A percentile compares a stretch with the other conserved stretches of the same genome.
Conservation (phyloP, 176 grass and related monocot genomes). For the Ensete ventricosum region DNA sequence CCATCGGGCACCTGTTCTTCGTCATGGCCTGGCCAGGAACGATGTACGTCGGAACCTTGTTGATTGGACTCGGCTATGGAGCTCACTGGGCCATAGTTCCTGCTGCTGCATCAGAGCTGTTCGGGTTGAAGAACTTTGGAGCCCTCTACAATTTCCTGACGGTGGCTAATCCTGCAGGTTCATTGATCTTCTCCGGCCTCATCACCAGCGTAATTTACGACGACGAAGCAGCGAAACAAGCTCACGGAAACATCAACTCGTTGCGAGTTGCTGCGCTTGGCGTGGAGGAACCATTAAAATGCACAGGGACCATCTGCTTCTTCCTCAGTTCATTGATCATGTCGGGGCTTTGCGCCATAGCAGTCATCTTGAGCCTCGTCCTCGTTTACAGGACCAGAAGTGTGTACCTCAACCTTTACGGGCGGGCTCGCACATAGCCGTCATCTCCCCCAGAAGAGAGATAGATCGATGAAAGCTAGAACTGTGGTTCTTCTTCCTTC, state of each 20-base stretch:
- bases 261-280: background rate
- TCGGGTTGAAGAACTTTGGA: slow-evolving; percentile 6
- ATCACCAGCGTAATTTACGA: background rate
- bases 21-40: slow-evolving; percentile 4
- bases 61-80: background rate
- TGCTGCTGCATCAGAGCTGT: background rate
- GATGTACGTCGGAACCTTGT: background rate
- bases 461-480: too few relatives aligned
- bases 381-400: background rate
- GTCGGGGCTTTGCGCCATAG: background rate
- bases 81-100: slow-evolving; percentile 4
- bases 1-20: background rate
- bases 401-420: background rate
- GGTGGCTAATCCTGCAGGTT: background rate
- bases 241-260: background rate
- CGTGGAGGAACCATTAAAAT: background rate
- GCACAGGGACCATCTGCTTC: slow-evolving; percentile 1
- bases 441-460: too few relatives aligned
- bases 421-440: background rate
- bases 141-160: background rate
- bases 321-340: background rate
- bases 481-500: too few relatives aligned
- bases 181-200: background rate
- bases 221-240: background rate
- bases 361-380: background rate